Evolutionary conservation across 2,329 filamentous ascomycete species (phyloP), one percentile per base, ranked within the genome.

Genomic region (Alternaria incomplexa): DNA sequence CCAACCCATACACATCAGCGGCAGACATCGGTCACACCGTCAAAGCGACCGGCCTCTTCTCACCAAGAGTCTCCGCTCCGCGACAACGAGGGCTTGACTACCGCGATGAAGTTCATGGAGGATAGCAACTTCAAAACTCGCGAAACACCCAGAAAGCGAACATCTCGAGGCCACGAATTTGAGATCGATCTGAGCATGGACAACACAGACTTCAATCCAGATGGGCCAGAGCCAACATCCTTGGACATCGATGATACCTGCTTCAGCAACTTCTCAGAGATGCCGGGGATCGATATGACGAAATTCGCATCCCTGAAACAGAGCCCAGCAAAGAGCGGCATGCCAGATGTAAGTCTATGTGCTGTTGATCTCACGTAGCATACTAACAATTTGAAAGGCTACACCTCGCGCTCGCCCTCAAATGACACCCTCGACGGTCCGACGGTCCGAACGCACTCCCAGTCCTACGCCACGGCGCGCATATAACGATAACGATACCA

Each of bases 241-340:
- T 78, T 59, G 79, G 84, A 69, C 68, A 69, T 84, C 12, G 90
- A 93, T 68, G 90, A 93, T 70, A 91, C 89, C 81, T 90, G 87
- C 74, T 91, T 97, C 77, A 97, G 93, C 83, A 89, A 87, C 12
- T 97, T 97, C 80, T 97, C 95, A 1, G 93, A 93, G 9, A 88
- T 97, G 57, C 93, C 93, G 6, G 84, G 85, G 57, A 77, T 83
- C 17, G 93, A 95, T 72, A 88, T 96, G 88, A 96, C 93, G 20
- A 89, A 90, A 73, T 93, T 96, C 73, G 90, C 92, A 9, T 89
- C 89, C 66, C 82, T 96, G 58, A 89, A 90, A 58, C 88, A 90
- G 65, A 78, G 82, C 61, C 84, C 84, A 30, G 78, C 80, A 3
- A 86, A 81, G 72, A 78, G 74, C 22, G 69, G 65, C 15, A 44